Base-by-base conservation (phyloP, 768 basidiomycete genomes). In the Mycena latifolia region DNA sequence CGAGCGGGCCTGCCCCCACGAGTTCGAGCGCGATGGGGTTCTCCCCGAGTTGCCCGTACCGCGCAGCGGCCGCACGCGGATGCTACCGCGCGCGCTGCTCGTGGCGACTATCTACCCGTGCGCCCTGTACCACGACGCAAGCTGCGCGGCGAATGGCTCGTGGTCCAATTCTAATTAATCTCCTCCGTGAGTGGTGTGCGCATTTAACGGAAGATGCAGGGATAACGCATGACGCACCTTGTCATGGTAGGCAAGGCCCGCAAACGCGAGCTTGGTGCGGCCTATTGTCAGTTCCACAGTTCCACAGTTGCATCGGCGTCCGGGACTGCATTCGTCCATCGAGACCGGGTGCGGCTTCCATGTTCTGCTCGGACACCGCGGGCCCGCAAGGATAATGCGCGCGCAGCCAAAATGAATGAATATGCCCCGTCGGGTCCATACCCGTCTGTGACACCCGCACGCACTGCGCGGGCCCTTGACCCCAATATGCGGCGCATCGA, bases 241-340 rank as follows among this genome's bases (percentile, higher is more conserved):
- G 39, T 69, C 67, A 31, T 65, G 67, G 33, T 69, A 69, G 8
- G 63, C 67, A 10, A 37, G 7, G 9, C 63, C 63, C 0, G 11
- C 50, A 46, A 71, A 71, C 22, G 37, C 51, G 15, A 69, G 41
- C 15, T 54, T 37, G 2, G 57, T 54, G 7, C 61, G 67, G 20
- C 37, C 35, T 1, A 69, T 48, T 4, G 37, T 37, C 25, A 71
- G 54, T 9, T 64, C 29, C 7, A n/a, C n/a, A n/a, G n/a, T n/a
- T n/a, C n/a, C n/a, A 68, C 65, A 20, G 56, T 48, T 28, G 70
- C 55, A 9, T 35, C 37, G 12, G 70, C 53, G 35, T 71, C 70
- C 17, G 70, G 64, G 22, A 71, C 24, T 14, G 70, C 63, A 25
- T 66, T 71, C 27, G 64, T 61, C 67, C 67, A 71, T 24, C 70